Percentiles rank a stretch among this genome's conserved stretches.
Conservation (phyloP, 805 yeast species). For the Starmerella gropengiesseri region DNA sequence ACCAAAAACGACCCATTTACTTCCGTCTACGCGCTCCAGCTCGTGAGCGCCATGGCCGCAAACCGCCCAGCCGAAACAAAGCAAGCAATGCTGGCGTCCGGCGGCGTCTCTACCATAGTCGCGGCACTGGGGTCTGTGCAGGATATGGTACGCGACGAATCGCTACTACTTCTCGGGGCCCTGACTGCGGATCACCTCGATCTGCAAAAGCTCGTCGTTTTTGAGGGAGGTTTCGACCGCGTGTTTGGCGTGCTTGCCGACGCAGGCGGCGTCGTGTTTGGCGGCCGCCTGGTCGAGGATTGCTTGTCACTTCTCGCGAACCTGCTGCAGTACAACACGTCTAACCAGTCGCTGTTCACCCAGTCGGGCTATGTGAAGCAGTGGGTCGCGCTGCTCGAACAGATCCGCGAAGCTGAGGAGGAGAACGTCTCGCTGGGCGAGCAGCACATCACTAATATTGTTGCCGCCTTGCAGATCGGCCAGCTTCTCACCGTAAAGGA, state of each 20-base stretch:
- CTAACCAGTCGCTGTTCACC: slow-evolving; percentile 78
- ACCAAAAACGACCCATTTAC: slow-evolving; percentile 59
- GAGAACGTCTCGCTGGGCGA: slow-evolving; percentile 34
- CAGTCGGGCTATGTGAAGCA: slow-evolving; percentile 72
- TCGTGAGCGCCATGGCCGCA: slow-evolving; percentile 71
- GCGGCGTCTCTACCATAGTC: slow-evolving; percentile 70
- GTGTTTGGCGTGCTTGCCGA: slow-evolving; percentile 67
- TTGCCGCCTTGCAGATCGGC: slow-evolving; percentile 59
- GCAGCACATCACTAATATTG: slow-evolving; percentile 58
- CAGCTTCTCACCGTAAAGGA: slow-evolving; percentile 63
- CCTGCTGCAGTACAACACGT: slow-evolving; percentile 67
- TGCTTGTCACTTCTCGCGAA: slow-evolving; percentile 66
- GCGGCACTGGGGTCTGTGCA: slow-evolving; percentile 47
- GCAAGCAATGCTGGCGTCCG: slow-evolving; percentile 63
- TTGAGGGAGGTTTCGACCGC: slow-evolving; percentile 81
- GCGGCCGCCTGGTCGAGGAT: slow-evolving; percentile 87
- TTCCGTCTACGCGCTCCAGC: slow-evolving; percentile 68
- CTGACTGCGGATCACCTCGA: slow-evolving; percentile 71
- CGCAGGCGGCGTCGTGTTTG: slow-evolving; percentile 85
- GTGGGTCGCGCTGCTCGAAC: slow-evolving; percentile 45
- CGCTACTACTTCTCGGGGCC: slow-evolving; percentile 71
- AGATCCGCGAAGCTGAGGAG: slow-evolving; percentile 45
- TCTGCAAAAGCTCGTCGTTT: slow-evolving; percentile 86
- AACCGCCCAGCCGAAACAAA: slow-evolving; percentile 66
- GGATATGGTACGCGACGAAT: slow-evolving; percentile 80